Evolutionary conservation across 345 rosid genomes (phyloP), one percentile per base, ranked within the genome.

Genomic region (Gossypium ekmanianum): DNA sequence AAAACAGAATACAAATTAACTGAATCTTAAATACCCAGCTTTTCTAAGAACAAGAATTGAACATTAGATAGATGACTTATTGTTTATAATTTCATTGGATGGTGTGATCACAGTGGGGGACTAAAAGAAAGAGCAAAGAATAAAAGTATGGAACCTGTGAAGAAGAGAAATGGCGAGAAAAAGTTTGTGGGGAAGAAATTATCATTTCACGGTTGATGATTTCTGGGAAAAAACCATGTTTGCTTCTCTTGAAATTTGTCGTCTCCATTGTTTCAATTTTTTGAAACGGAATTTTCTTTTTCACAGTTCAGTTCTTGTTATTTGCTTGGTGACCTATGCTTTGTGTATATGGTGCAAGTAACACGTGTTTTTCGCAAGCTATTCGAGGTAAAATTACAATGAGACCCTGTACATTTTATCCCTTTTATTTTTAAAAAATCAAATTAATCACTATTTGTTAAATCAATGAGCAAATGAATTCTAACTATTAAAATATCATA

Each of bases 181-280:
- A 69, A 44, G 24, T 9, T 27, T 4, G 16, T 2, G 59, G 44
- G 16, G 73, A 11, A 52, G 45, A 69, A 34, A 69, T 2, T 16
- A 16, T 58, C 45, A 51, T 51, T 69, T 69, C 45, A 11, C 73
- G 73, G 59, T 51, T 51, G 24, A 69, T 9, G 58, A 51, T 69
- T 43, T 69, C 24, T 1, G 26, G 7, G 41, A 34, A 34, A 27
- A 69, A 50, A 16, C 73, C 73, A 51, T 51, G 59, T 69, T 69
- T 51, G 26, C 17, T 22, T 22, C 29, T 57, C 29, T 57, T 57
- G 10, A 11, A 22, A 57, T 13, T 57, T 57, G 29, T 9, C 61
- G 61, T 22, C 61, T 57, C 61, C 61, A 57, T 34, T 57, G 61
- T 22, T 56, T 20, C 26, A 20, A 18, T 9, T 20, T 34, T 34